These are phyloP conservation scores for Emericellopsis terricola DNA, from an alignment of 495 filamentous ascomycete genomes.

Conservation along the genomic window DNA sequence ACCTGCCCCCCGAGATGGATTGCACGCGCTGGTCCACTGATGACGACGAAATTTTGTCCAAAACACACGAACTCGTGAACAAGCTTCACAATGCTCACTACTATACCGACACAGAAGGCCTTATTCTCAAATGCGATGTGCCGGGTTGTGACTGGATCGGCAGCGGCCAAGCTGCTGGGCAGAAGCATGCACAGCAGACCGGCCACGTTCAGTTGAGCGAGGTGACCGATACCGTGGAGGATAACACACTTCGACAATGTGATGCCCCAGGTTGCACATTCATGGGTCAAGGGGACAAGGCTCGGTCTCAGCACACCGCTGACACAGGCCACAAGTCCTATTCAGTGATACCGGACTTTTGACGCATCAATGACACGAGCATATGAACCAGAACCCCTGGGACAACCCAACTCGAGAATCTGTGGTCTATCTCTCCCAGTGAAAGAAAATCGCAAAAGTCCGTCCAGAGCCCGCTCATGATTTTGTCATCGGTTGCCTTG, in stretches of 20 bases:
- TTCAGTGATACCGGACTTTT: background rate
- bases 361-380: too few species aligned
- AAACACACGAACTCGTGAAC: slow-evolving; percentile 49
- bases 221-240: slow-evolving; percentile 7
- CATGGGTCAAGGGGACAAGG: background rate
- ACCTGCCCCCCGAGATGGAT: slow-evolving; percentile 52
- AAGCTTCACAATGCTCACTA: slow-evolving; percentile 58
- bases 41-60: slow-evolving; percentile 47
- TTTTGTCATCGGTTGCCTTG: too few species aligned
- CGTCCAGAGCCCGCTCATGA: too few species aligned
- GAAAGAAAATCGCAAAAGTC: too few species aligned
- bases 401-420: too few species aligned
- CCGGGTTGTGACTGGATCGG: slow-evolving; percentile 47
- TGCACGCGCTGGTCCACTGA: slow-evolving; percentile 55
- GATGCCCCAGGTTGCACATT: background rate
- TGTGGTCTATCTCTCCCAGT: too few species aligned
- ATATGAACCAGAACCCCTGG: too few species aligned
- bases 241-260: slow-evolving; percentile 4
- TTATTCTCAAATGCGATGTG: slow-evolving; percentile 63
- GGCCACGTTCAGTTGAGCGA: slow-evolving; percentile 14
- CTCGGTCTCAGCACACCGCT: background rate
- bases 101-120: slow-evolving; percentile 75
- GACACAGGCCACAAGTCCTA: background rate
- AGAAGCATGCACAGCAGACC: slow-evolving; percentile 14
- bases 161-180: slow-evolving; percentile 39